Evolutionary conservation across 1,284 basidiomycete species (phyloP), one percentile per base, ranked within the genome.

Genomic region (Microbotryomycetes sp.): DNA sequence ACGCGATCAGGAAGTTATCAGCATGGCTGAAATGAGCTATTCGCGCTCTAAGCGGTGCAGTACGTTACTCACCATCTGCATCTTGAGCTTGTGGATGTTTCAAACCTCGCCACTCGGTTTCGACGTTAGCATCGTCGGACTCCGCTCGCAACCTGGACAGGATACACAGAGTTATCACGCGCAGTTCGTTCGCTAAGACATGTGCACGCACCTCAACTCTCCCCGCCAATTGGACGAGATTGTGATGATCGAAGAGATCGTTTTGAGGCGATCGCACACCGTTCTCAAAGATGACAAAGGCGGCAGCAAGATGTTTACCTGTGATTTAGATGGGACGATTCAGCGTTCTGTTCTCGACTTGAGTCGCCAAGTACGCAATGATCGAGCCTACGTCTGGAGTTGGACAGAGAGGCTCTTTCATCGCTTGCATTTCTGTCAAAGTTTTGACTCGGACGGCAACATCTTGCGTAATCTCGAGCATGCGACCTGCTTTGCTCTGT

Each of bases 371-470:
- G 19, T n/a, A 26, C 49, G 12, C 31, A 26, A 9, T 9, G 9
- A 6, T 7, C 26, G 5, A 16, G 52, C 69, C 19, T 3, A 74
- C 74, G 15, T 75, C 73, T 9, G 74, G 73, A 2, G 62, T 62
- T 0, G 74, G 74, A 29, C 73, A 74, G 25, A 74, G 64, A 7
- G 74, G 74, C 50, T 75, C 74, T 25, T 71, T 71, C 22, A 75
- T 63, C 15, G 62, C 59, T 46, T 70, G 69, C 52, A 73, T 66
- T 56, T 75, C 74, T 30, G 69, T 65, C 7, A 70, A 68, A 54
- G 73, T 74, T 61, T 72, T 67, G 52, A 75, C 71, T 49, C 67
- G 68, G 66, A 75, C 74, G 19, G 70, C 66, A 5, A 75, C 72
- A 52, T 75, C 74, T 49, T 75, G 74, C 15, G 68, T 66, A 60